Conservation (phyloP, 306 rosid genomes). For the Canavalia ensiformis region DNA sequence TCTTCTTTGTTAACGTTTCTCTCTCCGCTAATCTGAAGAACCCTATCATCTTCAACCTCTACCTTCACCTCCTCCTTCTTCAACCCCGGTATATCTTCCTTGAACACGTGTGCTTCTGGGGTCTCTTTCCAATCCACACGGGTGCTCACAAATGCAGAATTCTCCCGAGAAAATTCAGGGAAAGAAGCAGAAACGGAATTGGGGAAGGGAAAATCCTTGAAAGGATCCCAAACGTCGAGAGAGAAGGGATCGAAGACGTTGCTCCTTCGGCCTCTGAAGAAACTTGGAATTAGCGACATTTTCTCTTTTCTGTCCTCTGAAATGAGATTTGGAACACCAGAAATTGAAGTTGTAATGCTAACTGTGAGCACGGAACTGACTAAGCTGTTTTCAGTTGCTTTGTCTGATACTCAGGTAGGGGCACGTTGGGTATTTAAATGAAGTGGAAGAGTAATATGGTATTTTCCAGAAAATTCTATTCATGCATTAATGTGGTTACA, state of each 20-base stretch:
- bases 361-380: neutral
- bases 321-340: no score
- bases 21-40: constrained; percentile 57
- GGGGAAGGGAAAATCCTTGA: constrained; percentile 42
- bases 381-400: no score
- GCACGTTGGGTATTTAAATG: neutral
- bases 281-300: constrained; percentile 56
- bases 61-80: constrained; percentile 58
- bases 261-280: constrained; percentile 53
- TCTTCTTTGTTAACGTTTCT: constrained; percentile 55
- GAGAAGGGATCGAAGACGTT: constrained; percentile 49
- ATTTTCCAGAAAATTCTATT: constrained; percentile 24
- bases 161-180: constrained; percentile 41
- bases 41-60: constrained; percentile 50
- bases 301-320: fast-evolving
- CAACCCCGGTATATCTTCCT: constrained; percentile 53
- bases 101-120: constrained; percentile 57
- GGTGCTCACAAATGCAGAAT: constrained; percentile 46
- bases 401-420: neutral
- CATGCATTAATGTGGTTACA: no score
- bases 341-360: no score
- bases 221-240: constrained; percentile 52
- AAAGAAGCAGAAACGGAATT: neutral
- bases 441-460: neutral
- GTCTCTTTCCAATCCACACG: constrained; percentile 59